Evolutionary conservation across 129 eudicot species (phyloP).

Genomic region (Flaveria sonorensis): DNA sequence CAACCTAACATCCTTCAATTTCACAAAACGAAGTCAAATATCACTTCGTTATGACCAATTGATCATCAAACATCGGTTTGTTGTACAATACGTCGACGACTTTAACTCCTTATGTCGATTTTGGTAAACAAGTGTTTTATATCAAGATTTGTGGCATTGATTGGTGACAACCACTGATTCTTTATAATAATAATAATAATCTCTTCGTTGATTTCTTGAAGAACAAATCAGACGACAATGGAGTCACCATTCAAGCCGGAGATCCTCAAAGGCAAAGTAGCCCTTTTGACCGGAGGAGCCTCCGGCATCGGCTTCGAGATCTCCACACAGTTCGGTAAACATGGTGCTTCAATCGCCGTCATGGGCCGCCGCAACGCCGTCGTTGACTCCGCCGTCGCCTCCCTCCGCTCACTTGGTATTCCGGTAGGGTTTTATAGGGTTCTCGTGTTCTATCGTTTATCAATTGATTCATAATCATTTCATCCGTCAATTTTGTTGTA

Average conservation of each 20-base stretch:
- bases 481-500: too few species aligned
- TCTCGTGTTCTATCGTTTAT: too few species aligned
- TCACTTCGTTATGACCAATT: too few species aligned
- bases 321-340: constrained; percentile 79
- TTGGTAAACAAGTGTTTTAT: too few species aligned
- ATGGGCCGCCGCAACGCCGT: constrained; percentile 84
- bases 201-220: neutral
- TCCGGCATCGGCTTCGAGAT: constrained; percentile 95
- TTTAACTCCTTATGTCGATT: too few species aligned
- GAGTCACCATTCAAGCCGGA: constrained; percentile 77
- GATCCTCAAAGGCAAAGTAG: constrained; percentile 76
- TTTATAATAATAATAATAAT: neutral
- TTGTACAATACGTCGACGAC: too few species aligned
- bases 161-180: neutral
- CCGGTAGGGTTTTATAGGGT: constrained; percentile 41
- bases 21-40: too few species aligned
- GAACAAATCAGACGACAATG: constrained; percentile 21
- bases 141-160: neutral
- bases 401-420: constrained; percentile 66
- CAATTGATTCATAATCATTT: too few species aligned
- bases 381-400: constrained; percentile 67
- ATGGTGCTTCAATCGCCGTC: constrained; percentile 89
- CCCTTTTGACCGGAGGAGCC: constrained; percentile 84
- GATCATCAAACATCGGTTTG: too few species aligned
- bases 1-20: too few species aligned